Evolutionary conservation across 23 red algal genomes (phyloP), one percentile per base, ranked within the genome.

Genomic region (Gracilaria domingensis): DNA sequence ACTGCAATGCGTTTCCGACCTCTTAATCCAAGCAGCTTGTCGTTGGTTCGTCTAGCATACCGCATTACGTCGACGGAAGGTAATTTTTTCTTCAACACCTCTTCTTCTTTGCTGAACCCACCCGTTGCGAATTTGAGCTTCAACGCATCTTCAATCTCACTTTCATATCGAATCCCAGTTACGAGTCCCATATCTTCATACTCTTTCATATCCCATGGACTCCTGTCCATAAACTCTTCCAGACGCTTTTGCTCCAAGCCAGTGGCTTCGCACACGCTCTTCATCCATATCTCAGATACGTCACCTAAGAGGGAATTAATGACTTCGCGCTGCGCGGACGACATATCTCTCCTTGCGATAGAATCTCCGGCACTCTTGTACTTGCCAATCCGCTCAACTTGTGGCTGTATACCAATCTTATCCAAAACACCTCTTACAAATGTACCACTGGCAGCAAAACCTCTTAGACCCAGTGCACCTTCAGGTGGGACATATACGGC

Each of bases 281-380:
- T 57, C 57, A 80, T 83, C 79, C 95, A 96, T 32, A 75, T 85
- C 17, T 99, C 78, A 53, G 90, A 92, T 45, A 83, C 56, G 0
- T 90, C 80, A 12, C 83, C 88, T 37, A 99, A 50, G 16, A 99
- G 29, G 12, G 85, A 53, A 36, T 95, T 94, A 34, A 99, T 65
- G 20, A 99, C 97, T 83, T 91, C 85, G 7, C 93, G 89, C 66
- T 99, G 97, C 16, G 90, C 97, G 2, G 75, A 38, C 20, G 75
- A 81, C 97, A 99, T 99, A 40, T 86, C 82, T 12, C 45, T 81
- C 84, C 97, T 71, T 56, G 84, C 87, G 47, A 99, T 79, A 85
- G 94, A 91, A 86, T 99, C 97, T 32, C 97, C 97, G 35, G 97
- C 94, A 64, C 88, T 95, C 79, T 99, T 99, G 78, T 96, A 99